Percentiles rank a stretch among this genome's conserved stretches.
Conservation (phyloP, 139 green algal genomes). For the Micromonas commoda region DNA sequence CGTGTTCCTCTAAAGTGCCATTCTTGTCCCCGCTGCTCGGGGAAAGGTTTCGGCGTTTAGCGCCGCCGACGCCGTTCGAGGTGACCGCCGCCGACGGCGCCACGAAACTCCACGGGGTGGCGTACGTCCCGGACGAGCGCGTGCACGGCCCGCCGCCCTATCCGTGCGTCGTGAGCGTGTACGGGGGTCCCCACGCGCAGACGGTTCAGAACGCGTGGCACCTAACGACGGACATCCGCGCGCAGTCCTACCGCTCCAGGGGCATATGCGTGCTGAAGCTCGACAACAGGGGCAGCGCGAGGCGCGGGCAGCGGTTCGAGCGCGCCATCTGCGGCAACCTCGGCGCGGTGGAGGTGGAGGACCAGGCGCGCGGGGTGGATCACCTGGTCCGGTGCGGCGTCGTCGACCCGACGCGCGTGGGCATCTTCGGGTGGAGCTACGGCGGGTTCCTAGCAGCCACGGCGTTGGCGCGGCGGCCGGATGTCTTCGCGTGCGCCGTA, state of each 20-base stretch:
- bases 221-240: constrained; percentile 44
- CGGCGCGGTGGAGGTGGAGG: constrained; percentile 40
- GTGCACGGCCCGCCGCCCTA: constrained; percentile 30
- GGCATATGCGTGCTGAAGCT: constrained; percentile 46
- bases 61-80: background rate
- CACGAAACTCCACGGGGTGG: constrained; percentile 21
- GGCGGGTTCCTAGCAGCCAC: constrained; percentile 45
- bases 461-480: constrained; percentile 28
- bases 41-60: background rate
- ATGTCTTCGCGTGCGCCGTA: constrained; percentile 40
- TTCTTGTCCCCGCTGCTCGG: background rate
- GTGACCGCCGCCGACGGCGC: background rate
- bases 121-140: constrained; percentile 36
- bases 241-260: constrained; percentile 37
- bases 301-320: constrained; percentile 42
- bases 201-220: constrained; percentile 39
- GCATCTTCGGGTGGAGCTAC: constrained; percentile 49
- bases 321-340: constrained; percentile 37
- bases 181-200: constrained; percentile 46
- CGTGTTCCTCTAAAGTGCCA: background rate
- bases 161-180: constrained; percentile 43
- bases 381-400: constrained; percentile 34
- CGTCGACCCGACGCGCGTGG: constrained; percentile 39
- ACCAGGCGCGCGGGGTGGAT: constrained; percentile 40
- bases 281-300: constrained; percentile 43